Conservation (phyloP, 2,329 filamentous ascomycete genomes). For the Shiraia sp. region DNA sequence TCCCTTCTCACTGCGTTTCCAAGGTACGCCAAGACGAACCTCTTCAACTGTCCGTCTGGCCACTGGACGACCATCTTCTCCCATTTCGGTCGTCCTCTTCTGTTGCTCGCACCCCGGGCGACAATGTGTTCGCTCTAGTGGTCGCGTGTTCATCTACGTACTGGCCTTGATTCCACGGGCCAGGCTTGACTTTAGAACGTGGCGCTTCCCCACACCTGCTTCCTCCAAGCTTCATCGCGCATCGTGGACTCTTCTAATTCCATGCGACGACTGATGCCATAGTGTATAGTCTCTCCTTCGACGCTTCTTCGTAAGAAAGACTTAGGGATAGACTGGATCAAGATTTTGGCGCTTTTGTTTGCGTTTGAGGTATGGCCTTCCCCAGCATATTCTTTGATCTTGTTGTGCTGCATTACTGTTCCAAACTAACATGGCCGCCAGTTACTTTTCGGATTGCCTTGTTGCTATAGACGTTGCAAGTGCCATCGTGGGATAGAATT, state of each 20-base stretch:
- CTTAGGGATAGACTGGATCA: constrained; percentile 48
- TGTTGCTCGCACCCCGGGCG: constrained; percentile 39
- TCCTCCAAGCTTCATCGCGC: constrained; percentile 32
- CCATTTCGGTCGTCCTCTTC: constrained; percentile 24
- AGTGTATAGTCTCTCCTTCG: constrained; percentile 41
- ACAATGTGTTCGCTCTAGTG: constrained; percentile 44
- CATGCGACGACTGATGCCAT: constrained; percentile 44
- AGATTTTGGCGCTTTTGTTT: constrained; percentile 45
- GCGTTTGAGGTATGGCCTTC: constrained; percentile 39
- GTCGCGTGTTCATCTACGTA: constrained; percentile 30
- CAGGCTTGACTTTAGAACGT: constrained; percentile 40
- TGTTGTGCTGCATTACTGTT: constrained; percentile 5
- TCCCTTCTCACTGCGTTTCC: constrained; percentile 35
- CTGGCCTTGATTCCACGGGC: constrained; percentile 14
- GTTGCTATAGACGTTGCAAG: constrained; percentile 28
- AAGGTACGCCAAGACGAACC: constrained; percentile 37
- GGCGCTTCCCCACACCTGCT: constrained; percentile 44
- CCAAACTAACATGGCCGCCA: constrained; percentile 29
- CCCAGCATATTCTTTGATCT: constrained; percentile 9
- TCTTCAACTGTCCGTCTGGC: constrained; percentile 29
- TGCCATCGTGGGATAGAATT: constrained; percentile 29
- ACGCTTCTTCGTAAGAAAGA: constrained; percentile 42
- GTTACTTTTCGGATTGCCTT: constrained; percentile 31
- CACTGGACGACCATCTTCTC: constrained; percentile 20
- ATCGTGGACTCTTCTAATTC: constrained; percentile 33